These are phyloP conservation scores for Moringa oleifera DNA, from an alignment of 345 rosid genomes.

Conservation along the genomic window DNA sequence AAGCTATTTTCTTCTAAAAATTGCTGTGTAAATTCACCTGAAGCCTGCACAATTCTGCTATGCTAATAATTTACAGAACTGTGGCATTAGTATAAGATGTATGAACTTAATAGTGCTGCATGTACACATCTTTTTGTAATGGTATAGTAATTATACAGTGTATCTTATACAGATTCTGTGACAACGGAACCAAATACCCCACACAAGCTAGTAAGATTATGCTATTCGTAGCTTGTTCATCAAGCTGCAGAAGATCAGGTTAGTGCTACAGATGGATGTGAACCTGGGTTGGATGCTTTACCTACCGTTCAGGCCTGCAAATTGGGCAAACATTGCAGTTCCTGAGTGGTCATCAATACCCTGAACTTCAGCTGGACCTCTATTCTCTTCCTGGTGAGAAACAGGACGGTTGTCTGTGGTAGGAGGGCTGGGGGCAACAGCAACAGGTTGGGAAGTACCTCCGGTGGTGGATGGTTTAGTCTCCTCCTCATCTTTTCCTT, in stretches of 20 bases:
- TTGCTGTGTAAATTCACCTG: neutral
- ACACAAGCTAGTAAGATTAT: neutral
- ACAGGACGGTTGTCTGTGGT: slow-evolving; percentile 21
- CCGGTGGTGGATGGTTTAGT: slow-evolving; percentile 18
- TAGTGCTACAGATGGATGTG: neutral
- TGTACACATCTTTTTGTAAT: slow-evolving; percentile 9
- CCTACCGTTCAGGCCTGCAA: slow-evolving; percentile 59
- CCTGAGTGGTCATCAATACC: slow-evolving; percentile 53
- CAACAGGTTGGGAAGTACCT: slow-evolving; percentile 16
- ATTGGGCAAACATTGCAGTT: slow-evolving; percentile 62
- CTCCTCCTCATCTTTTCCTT: slow-evolving; percentile 51
- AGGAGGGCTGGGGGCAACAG: slow-evolving; percentile 20
- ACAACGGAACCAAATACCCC: slow-evolving; percentile 5
- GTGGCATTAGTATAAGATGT: neutral
- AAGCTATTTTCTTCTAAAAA: neutral
- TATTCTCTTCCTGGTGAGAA: slow-evolving; percentile 35
- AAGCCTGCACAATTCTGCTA: neutral
- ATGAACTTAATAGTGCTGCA: slow-evolving; percentile 14
- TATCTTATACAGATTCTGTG: slow-evolving; percentile 10
- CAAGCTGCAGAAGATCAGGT: neutral
- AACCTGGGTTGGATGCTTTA: slow-evolving; percentile 9
- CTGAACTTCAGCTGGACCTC: slow-evolving; percentile 32
- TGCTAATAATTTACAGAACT: slow-evolving; percentile 14
- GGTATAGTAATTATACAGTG: slow-evolving; percentile 9
- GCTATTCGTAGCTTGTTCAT: slow-evolving; percentile 8